Base-by-base conservation (phyloP, 768 basidiomycete species). In the Hydnomerulius pinastri region DNA sequence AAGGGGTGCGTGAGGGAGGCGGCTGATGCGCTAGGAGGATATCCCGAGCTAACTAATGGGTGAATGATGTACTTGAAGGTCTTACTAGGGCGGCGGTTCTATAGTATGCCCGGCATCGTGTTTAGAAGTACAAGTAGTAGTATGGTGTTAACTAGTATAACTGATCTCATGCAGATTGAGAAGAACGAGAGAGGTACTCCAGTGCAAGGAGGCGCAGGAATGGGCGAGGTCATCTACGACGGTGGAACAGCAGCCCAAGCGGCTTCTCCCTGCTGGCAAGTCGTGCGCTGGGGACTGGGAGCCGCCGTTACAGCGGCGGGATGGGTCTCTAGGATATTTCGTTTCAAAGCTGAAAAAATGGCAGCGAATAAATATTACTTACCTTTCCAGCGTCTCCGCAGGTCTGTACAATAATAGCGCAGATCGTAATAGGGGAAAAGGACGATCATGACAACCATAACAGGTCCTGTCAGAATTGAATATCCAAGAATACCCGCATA, bases 401-500 rank as follows among this genome's bases (percentile, higher is more conserved):
- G 18, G 12, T 5, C 6, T 17, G 12, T 15, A 17, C n/a, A 18
- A 35, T 7, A 6, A 4, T 35, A 7, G 7, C 18, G 17, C 17
- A 35, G 33, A 35, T 35, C 33, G 18, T 17, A 18, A 17, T 21
- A 21, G 15, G 7, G 8, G 13, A 30, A 33, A 17, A 35, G 9
- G 11, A 30, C 12, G 17, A 3, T 17, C 25, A n/a, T 7, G 30
- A 30, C 36, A 18, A 20, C 17, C 12, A 32, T 15, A 10, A 49
- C 13, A 2, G 32, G 40, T 21, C 42, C 32, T 4, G 28, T 27
- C 25, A 44, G 28, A 12, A 50, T 29, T 8, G n/a, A 28, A 7
- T 50, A 35, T 45, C 53, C 47, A 20, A 54, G 35, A 12, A 41
- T 27, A 18, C 37, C 53, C n/a, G 30, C 46, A 17, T 23, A 24